Conservation (phyloP, 495 filamentous ascomycete genomes). For the Apiosordaria backusii region DNA sequence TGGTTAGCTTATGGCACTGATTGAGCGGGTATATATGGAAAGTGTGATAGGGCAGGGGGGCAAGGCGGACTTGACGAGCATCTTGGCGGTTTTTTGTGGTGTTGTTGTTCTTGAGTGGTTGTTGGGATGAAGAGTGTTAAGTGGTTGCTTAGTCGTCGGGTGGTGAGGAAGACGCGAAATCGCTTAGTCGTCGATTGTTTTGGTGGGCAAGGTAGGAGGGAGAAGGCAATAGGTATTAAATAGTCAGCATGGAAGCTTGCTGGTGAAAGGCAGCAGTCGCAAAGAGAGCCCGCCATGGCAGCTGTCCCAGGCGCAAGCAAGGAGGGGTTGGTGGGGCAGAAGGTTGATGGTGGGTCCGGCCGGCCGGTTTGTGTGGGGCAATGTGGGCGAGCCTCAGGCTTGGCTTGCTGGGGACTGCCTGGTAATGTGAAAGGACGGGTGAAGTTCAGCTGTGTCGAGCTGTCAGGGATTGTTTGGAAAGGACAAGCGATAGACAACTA, state of each 20-base stretch:
- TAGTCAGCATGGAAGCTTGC: not conserved
- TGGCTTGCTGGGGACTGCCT: not conserved
- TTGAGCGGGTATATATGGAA: too few species aligned
- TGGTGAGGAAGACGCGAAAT: not conserved
- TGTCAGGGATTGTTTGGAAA: not conserved
- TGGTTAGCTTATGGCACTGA: too few species aligned
- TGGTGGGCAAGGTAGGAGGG: not conserved
- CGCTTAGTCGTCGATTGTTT: too few species aligned
- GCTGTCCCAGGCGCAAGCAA: not conserved
- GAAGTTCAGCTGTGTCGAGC: not conserved
- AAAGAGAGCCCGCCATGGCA: not conserved
- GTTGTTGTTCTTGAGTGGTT: not conserved
- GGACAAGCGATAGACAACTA: too few species aligned
- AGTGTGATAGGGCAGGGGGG: not conserved
- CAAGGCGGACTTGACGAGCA: constrained; percentile 22
- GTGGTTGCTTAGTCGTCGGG: not conserved
- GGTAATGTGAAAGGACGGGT: not conserved
- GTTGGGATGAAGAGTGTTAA: not conserved
- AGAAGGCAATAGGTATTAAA: not conserved
- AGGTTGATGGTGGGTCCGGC: not conserved
- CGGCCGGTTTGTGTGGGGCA: not conserved
- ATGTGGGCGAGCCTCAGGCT: not conserved
- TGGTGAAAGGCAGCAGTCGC: not conserved
- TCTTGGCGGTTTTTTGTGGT: constrained; percentile 8
- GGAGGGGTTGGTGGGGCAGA: not conserved